phyloP scores from a whole-genome alignment of 176 grass and related monocot species.

The Oryza australiensis region DNA sequence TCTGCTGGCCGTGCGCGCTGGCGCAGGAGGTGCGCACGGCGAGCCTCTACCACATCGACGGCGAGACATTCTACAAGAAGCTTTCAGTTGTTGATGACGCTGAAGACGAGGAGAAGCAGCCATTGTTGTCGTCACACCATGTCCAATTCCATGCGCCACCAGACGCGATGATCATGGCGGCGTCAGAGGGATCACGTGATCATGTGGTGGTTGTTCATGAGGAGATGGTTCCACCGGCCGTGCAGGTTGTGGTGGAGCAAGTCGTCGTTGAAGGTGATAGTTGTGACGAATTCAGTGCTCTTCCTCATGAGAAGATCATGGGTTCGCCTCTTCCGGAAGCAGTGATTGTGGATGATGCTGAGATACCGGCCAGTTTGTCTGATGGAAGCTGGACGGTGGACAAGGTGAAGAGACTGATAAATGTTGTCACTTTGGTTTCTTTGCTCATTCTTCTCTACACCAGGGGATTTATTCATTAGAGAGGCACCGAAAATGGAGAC shows the following conservation, averaged over 20 bases:
- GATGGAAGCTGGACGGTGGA: slow-evolving; percentile 28
- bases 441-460: slow-evolving; percentile 34
- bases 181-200: neutral
- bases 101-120: neutral
- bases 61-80: slow-evolving; percentile 53
- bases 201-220: slow-evolving; percentile 18
- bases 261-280: neutral
- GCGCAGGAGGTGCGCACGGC: slow-evolving; percentile 83
- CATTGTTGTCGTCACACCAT: neutral
- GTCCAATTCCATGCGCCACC: neutral
- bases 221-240: slow-evolving; percentile 26
- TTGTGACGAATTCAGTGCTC: neutral
- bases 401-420: slow-evolving; percentile 41
- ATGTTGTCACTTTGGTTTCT: slow-evolving; percentile 31
- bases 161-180: neutral
- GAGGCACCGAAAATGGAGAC: neutral
- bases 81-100: neutral
- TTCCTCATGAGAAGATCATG: neutral
- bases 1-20: slow-evolving; percentile 75
- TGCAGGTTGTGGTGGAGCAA: slow-evolving; percentile 28
- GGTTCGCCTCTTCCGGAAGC: neutral
- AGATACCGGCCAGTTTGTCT: neutral
- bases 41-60: slow-evolving; percentile 53
- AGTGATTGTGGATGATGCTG: neutral
- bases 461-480: slow-evolving; percentile 34